A percentile compares a stretch with the other conserved stretches of the same genome.
Evolutionary conservation across 495 filamentous ascomycete genomes (phyloP).

Genomic region (Massariosphaeria phaeospora): DNA sequence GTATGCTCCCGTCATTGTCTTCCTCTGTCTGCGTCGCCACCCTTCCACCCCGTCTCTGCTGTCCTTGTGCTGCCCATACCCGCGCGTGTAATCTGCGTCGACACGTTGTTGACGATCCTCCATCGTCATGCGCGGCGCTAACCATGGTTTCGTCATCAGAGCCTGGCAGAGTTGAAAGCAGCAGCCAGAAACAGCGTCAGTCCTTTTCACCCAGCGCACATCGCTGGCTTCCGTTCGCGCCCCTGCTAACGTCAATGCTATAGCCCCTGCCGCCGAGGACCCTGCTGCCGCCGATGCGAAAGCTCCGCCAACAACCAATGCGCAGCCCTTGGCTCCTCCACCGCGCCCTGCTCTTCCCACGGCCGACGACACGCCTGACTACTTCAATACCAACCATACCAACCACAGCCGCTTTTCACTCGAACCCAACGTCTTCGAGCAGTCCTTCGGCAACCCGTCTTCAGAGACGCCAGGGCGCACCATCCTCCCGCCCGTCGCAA

Average conservation of each 20-base stretch:
- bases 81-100: not conserved
- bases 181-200: constrained; percentile 11
- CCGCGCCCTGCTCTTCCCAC: constrained; percentile 13
- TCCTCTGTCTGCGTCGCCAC: not conserved
- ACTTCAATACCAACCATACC: constrained; percentile 25
- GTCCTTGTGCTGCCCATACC: not conserved
- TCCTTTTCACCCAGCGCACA: not conserved
- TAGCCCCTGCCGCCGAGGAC: not conserved
- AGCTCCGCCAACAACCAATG: not conserved
- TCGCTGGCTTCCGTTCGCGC: not conserved
- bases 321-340: constrained; percentile 17
- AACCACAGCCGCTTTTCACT: constrained; percentile 50
- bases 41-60: not conserved
- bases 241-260: not conserved
- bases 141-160: constrained; percentile 12
- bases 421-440: constrained; percentile 95
- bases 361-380: constrained; percentile 24
- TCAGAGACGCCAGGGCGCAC: constrained; percentile 84
- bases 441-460: constrained; percentile 71
- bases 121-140: constrained; percentile 4
- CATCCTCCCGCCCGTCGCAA: constrained; percentile 83
- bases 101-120: not conserved
- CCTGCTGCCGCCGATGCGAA: not conserved
- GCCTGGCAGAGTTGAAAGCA: constrained; percentile 9
- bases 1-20: constrained; percentile 8